These are phyloP conservation scores for Skeletonema marinoi DNA, from an alignment of 108 stramenopile species.

Conservation along the genomic window DNA sequence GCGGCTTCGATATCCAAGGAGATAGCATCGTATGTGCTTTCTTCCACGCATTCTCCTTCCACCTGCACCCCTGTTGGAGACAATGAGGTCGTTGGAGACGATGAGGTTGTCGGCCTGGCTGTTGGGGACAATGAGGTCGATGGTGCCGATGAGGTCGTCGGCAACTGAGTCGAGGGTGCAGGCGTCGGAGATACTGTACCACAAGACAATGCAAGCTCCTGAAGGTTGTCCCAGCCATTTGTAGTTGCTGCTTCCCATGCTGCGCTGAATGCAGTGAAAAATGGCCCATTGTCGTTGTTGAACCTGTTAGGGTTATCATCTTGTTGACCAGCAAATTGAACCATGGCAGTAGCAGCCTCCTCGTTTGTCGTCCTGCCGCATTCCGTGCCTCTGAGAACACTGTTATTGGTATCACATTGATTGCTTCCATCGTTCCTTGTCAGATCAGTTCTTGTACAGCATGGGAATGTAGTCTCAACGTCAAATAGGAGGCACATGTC, in stretches of 20 bases:
- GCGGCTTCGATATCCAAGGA: constrained; percentile 15
- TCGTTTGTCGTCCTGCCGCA: constrained; percentile 1
- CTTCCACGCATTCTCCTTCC: constrained; percentile 11
- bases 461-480: constrained; percentile 12
- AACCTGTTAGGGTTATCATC: background rate
- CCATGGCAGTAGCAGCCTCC: constrained; percentile 10
- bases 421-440: background rate
- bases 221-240: constrained; percentile 15
- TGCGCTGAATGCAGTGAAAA: constrained; percentile 13
- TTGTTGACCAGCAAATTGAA: background rate
- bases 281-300: constrained; percentile 24
- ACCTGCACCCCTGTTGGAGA: background rate
- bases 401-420: background rate
- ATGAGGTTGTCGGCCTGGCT: too few relatives aligned
- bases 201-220: constrained; percentile 6
- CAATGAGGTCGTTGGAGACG: too few relatives aligned
- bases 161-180: background rate
- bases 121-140: too few relatives aligned
- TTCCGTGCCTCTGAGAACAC: background rate
- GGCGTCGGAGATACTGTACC: background rate
- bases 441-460: constrained; percentile 21
- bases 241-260: constrained; percentile 32
- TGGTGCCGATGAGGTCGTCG: too few relatives aligned
- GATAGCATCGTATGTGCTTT: constrained; percentile 26
- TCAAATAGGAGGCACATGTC: constrained; percentile 36